Percentiles rank a stretch among this genome's conserved stretches.
These are phyloP conservation scores for Gynostemma pentaphyllum DNA, from an alignment of 306 rosid genomes.

Conservation along the genomic window DNA sequence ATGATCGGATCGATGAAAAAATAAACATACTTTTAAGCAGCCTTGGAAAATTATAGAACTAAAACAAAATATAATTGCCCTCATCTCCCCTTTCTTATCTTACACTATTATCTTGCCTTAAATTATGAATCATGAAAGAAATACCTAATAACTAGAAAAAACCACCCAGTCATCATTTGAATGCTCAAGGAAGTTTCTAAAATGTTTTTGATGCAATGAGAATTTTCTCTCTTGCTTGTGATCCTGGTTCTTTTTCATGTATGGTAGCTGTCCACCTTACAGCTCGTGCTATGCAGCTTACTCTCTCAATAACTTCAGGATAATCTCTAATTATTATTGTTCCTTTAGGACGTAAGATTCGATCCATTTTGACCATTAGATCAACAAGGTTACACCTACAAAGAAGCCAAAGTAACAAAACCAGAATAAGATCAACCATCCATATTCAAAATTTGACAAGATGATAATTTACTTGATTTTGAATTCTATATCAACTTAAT, in stretches of 20 bases:
- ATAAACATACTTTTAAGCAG: neutral
- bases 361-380: conserved; percentile 87
- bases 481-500: neutral
- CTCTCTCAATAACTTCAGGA: conserved; percentile 64
- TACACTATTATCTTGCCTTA: conserved; percentile 7
- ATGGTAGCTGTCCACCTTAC: conserved; percentile 59
- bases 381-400: conserved; percentile 85
- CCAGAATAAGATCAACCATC: neutral
- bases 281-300: conserved; percentile 57
- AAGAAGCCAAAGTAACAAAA: neutral
- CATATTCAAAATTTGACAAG: neutral
- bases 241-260: conserved; percentile 61
- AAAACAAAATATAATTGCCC: conserved; percentile 1
- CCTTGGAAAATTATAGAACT: neutral
- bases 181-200: conserved; percentile 48
- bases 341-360: conserved; percentile 89
- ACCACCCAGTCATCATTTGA: conserved; percentile 30
- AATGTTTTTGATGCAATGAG: conserved; percentile 63
- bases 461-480: neutral
- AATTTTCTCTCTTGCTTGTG: conserved; percentile 66
- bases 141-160: conserved; percentile 18
- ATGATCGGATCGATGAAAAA: neutral
- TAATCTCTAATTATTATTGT: conserved; percentile 67
- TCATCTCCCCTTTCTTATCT: neutral
- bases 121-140: conserved; percentile 12